Evolutionary conservation across 2,329 filamentous ascomycete species (phyloP), one percentile per base, ranked within the genome.

Genomic region (Nannizzia gypsea): DNA sequence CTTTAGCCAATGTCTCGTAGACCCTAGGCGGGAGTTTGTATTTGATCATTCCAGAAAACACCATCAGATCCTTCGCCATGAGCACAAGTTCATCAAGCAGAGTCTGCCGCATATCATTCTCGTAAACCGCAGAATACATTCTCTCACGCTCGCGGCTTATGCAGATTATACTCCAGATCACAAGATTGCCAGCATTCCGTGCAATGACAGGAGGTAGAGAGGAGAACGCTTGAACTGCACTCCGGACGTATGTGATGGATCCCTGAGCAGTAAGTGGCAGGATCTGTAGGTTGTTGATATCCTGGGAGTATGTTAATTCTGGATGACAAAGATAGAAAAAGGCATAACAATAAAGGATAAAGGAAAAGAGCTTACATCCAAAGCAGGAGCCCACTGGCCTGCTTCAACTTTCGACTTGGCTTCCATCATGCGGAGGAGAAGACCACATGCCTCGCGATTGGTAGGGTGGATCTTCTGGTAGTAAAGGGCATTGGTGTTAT

Each of bases 81-180:
- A 87, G 83, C 75, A 87, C 83, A 68, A 95, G 77, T 67, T 87
- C 80, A 61, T 87, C 84, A 57, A 86, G 84, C 74, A 90, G 65
- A 17, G 69, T 69, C 60, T 74, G 71, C 54, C 73, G 70, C 61
- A 74, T 74, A 57, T 75, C 73, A 60, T 73, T 76, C 66, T 87
- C 90, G 72, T 87, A 96, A 66, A 86, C 82, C 28, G 86, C 85
- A 61, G 79, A 81, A 60, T 81, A 80, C 54, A 95, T 80, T 63
- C 85, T 78, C 66, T 88, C 85, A 63, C 89, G 83, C 73, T 96
- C 87, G 60, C 85, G 82, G 56, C 87, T 86, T 73, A 91, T 95
- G 75, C 88, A 90, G 46, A 87, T 82, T 65, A 99, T 89, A 56
- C 90, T 90, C 93, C 93, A 97, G 77, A 96, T 87, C 64, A 99